These are phyloP conservation scores for Neonectria ditissima DNA, from an alignment of 2,329 filamentous ascomycete species.

Conservation along the genomic window DNA sequence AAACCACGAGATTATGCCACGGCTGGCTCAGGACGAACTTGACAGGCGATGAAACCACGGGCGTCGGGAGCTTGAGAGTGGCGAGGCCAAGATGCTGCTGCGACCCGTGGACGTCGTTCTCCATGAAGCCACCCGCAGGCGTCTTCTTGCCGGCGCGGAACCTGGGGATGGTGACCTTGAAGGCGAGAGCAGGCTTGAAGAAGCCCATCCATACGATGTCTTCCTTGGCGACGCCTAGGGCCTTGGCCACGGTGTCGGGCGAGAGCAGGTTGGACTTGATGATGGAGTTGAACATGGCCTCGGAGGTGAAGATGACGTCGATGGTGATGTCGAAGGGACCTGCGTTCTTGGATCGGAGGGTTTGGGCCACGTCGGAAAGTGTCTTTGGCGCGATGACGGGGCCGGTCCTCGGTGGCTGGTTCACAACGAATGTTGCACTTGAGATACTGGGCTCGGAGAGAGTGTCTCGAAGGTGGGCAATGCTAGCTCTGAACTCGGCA, in stretches of 20 bases:
- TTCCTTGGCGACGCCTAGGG: constrained; percentile 41
- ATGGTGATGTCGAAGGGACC: constrained; percentile 61
- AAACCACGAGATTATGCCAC: not conserved
- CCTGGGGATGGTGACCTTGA: constrained; percentile 50
- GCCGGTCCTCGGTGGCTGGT: rapidly evolving
- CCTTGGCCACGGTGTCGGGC: constrained; percentile 14
- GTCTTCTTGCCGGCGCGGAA: constrained; percentile 28
- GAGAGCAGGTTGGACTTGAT: constrained; percentile 31
- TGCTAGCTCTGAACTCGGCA: not conserved
- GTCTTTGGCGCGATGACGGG: constrained; percentile 4
- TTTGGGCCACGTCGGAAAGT: constrained; percentile 51
- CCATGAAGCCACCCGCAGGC: constrained; percentile 38
- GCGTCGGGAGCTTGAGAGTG: constrained; percentile 18
- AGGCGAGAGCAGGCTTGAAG: constrained; percentile 60
- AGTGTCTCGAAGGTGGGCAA: not conserved
- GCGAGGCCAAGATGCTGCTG: constrained; percentile 38
- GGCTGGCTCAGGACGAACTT: not conserved
- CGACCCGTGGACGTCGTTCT: constrained; percentile 39
- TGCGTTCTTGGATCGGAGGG: constrained; percentile 62
- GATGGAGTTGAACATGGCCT: constrained; percentile 45
- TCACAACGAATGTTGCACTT: not conserved
- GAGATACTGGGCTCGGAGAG: not conserved
- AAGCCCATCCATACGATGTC: constrained; percentile 54
- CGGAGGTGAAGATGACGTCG: constrained; percentile 60
- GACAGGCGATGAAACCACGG: not conserved